A percentile compares a stretch with the other conserved stretches of the same genome.
Conservation (phyloP, 108 stramenopile genomes). For the Craspedostauros australis region DNA sequence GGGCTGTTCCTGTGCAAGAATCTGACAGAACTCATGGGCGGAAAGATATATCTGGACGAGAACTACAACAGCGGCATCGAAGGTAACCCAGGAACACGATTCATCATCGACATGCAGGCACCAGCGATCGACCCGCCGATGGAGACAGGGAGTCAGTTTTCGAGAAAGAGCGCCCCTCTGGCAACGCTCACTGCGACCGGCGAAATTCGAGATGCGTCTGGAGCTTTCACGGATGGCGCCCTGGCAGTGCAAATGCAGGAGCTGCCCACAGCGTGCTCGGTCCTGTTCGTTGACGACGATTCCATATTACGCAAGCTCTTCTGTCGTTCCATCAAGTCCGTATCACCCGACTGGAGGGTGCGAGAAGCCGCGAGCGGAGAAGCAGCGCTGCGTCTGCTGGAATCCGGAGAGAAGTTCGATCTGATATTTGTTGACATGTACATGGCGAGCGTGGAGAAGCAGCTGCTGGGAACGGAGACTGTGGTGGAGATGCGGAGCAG, state of each 20-base stretch:
- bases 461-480: slow-evolving; percentile 53
- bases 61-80: slow-evolving; percentile 37
- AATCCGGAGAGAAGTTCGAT: slow-evolving; percentile 34
- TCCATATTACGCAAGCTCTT: slow-evolving; percentile 43
- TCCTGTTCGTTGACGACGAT: slow-evolving; percentile 55
- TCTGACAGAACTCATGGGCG: slow-evolving; percentile 43
- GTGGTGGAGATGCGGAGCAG: slow-evolving; percentile 27
- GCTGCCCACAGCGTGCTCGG: slow-evolving; percentile 23
- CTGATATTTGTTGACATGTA: slow-evolving; percentile 45
- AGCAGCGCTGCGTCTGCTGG: slow-evolving; percentile 26
- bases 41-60: slow-evolving; percentile 35
- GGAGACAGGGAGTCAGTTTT: not conserved
- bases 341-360: slow-evolving; percentile 37
- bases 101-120: slow-evolving; percentile 29
- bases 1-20: slow-evolving; percentile 43
- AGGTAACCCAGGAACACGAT: slow-evolving; percentile 36
- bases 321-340: slow-evolving; percentile 21
- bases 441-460: slow-evolving; percentile 55
- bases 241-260: slow-evolving; percentile 1
- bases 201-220: not conserved
- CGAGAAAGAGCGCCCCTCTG: not conserved
- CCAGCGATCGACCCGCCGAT: slow-evolving; percentile 4
- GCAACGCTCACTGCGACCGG: not conserved
- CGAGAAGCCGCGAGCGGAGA: slow-evolving; percentile 45
- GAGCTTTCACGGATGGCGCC: not conserved